Conservation (phyloP, 768 basidiomycete species). For the Plicaturopsis crispa region DNA sequence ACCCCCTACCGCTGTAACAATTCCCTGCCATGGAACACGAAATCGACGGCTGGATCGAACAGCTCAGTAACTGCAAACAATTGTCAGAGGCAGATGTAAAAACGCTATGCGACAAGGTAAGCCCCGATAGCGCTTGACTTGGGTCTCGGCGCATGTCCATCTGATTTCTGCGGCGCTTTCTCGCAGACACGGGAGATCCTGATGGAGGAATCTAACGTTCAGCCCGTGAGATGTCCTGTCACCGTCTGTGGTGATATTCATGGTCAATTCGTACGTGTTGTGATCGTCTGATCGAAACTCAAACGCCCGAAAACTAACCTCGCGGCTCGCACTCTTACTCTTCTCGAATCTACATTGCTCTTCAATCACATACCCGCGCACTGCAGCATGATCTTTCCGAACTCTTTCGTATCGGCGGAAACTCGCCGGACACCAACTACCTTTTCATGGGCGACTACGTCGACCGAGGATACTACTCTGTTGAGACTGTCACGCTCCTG, state of each 20-base stretch:
- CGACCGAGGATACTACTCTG: constrained; percentile 98
- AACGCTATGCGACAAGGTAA: constrained; percentile 97
- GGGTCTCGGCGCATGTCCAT: constrained; percentile 9
- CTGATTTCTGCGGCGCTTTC: no score
- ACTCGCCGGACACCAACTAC: constrained; percentile 98
- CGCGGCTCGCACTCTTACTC: neutral
- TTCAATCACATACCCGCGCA: constrained; percentile 4
- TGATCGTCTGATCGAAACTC: constrained; percentile 12
- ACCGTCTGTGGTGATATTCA: constrained; percentile 99
- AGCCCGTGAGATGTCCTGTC: constrained; percentile 96
- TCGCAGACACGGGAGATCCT: constrained; percentile 91
- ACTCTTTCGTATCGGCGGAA: constrained; percentile 96
- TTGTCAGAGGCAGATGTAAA: constrained; percentile 93
- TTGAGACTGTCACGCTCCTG: constrained; percentile 96
- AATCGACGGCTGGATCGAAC: constrained; percentile 95
- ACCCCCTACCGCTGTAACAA: constrained; percentile 3
- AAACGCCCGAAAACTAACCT: constrained; percentile 10
- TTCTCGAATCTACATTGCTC: constrained; percentile 3
- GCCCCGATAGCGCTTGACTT: constrained; percentile 19
- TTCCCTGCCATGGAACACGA: constrained; percentile 46
- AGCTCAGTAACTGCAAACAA: constrained; percentile 96
- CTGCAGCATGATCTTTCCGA: constrained; percentile 96
- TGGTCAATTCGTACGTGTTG: constrained; percentile 91
- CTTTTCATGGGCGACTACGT: constrained; percentile 99
- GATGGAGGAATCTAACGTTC: constrained; percentile 99